A percentile compares a stretch with the other conserved stretches of the same genome.
phyloP scores from a whole-genome alignment of 345 rosid species.

The Tarenaya hassleriana region DNA sequence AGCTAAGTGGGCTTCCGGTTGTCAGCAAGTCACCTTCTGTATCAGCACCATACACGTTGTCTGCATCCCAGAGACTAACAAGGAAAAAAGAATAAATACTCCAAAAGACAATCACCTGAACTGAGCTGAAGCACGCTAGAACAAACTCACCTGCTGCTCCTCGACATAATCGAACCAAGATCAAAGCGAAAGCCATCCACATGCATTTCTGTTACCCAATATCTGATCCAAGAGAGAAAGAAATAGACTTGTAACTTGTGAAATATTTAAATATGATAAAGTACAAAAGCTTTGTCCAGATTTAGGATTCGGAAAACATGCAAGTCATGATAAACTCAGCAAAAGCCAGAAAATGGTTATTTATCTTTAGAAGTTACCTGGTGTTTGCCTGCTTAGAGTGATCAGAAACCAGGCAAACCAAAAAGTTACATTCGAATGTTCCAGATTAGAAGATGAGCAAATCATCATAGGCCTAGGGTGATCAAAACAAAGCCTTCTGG shows the following conservation, averaged over 20 bases:
- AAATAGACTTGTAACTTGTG: background rate
- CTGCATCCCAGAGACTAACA: conserved; percentile 78
- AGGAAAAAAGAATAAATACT: conserved; percentile 24
- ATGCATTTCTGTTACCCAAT: conserved; percentile 98
- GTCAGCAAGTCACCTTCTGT: conserved; percentile 60
- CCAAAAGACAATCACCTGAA: conserved; percentile 13
- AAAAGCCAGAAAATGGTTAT: conserved; percentile 4
- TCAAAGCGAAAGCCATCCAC: conserved; percentile 99
- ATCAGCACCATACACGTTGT: conserved; percentile 70
- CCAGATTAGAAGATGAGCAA: conserved; percentile 1
- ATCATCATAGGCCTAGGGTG: background rate
- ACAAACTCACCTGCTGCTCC: conserved; percentile 63
- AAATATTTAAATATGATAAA: too few relatives aligned
- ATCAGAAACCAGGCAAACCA: conserved; percentile 10
- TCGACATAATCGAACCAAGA: conserved; percentile 94
- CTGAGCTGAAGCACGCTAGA: conserved; percentile 21
- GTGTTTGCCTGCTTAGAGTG: conserved; percentile 4
- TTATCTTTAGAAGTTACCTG: background rate
- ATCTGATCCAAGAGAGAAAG: conserved; percentile 43
- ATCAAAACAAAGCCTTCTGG: too few relatives aligned
- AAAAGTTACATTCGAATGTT: background rate
- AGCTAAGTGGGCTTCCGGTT: conserved; percentile 73
- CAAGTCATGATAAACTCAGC: background rate
- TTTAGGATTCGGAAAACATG: background rate
- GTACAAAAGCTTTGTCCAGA: too few relatives aligned